These are phyloP conservation scores for Penicillium chermesinum DNA, from an alignment of 495 filamentous ascomycete species.

Conservation along the genomic window DNA sequence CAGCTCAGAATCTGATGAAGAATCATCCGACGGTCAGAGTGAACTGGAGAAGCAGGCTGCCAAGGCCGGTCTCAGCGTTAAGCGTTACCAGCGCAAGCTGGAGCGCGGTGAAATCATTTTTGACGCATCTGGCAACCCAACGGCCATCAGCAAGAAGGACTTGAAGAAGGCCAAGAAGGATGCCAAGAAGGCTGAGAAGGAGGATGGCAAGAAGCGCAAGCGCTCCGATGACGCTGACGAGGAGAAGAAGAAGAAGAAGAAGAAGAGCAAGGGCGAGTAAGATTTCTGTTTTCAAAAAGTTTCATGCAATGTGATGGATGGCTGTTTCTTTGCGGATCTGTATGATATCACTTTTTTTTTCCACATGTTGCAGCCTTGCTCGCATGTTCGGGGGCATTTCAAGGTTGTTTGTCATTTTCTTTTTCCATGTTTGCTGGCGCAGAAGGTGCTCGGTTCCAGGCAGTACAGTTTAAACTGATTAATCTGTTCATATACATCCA, in stretches of 20 bases:
- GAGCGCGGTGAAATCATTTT: constrained; percentile 63
- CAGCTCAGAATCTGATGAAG: constrained; percentile 41
- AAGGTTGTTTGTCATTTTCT: constrained; percentile 29
- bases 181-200: constrained; percentile 50
- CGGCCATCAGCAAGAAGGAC: constrained; percentile 67
- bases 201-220: constrained; percentile 53
- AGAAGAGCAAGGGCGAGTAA: constrained; percentile 52
- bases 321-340: constrained; percentile 32
- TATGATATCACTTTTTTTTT: constrained; percentile 47
- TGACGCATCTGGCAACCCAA: constrained; percentile 51
- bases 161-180: constrained; percentile 70
- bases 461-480: constrained; percentile 31
- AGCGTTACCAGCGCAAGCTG: constrained; percentile 66
- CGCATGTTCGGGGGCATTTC: constrained; percentile 43
- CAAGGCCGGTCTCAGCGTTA: constrained; percentile 59
- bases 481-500: constrained; percentile 30
- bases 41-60: constrained; percentile 54
- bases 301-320: constrained; percentile 27
- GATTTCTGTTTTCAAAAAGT: constrained; percentile 26
- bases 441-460: constrained; percentile 34
- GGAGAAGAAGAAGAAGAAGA: constrained; percentile 53
- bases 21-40: constrained; percentile 44
- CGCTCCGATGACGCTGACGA: constrained; percentile 43
- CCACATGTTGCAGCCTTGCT: constrained; percentile 23
- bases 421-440: constrained; percentile 24